A percentile compares a stretch with the other conserved stretches of the same genome.
Evolutionary conservation across 176 grass and related monocot genomes (phyloP).

Genomic region (Carex myosuroides): DNA sequence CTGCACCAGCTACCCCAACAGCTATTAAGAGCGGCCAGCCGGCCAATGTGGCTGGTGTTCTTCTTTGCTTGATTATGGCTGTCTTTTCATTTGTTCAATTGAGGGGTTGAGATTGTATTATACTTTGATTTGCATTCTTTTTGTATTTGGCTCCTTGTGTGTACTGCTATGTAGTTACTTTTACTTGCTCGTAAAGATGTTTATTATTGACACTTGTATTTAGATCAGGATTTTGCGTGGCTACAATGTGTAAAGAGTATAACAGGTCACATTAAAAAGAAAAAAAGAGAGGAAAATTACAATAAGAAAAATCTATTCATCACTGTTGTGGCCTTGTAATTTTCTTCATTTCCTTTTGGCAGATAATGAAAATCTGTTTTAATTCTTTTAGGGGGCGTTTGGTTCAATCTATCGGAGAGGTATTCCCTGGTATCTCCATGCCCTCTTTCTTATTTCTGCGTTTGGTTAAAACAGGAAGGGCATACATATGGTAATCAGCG

Average conservation of each 20-base stretch:
- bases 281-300: background rate
- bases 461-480: too few species aligned
- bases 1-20: background rate
- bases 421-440: too few species aligned
- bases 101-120: constrained; percentile 10
- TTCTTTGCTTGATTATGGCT: constrained; percentile 3
- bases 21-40: background rate
- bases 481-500: too few species aligned
- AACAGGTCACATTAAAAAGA: background rate
- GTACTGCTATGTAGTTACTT: background rate
- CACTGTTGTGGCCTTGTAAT: background rate
- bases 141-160: background rate
- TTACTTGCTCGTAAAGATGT: background rate
- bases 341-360: background rate
- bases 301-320: background rate
- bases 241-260: background rate
- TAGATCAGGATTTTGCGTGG: background rate
- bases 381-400: too few species aligned
- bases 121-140: background rate
- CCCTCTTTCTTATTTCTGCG: too few species aligned
- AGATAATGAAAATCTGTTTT: background rate
- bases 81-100: constrained; percentile 7
- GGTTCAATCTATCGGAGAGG: too few species aligned
- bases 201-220: background rate
- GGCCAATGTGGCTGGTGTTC: constrained; percentile 2